Percentiles rank a stretch among this genome's conserved stretches.
Conservation (phyloP, 1,139 yeast species). For the Saccharomyces pastorianus region DNA sequence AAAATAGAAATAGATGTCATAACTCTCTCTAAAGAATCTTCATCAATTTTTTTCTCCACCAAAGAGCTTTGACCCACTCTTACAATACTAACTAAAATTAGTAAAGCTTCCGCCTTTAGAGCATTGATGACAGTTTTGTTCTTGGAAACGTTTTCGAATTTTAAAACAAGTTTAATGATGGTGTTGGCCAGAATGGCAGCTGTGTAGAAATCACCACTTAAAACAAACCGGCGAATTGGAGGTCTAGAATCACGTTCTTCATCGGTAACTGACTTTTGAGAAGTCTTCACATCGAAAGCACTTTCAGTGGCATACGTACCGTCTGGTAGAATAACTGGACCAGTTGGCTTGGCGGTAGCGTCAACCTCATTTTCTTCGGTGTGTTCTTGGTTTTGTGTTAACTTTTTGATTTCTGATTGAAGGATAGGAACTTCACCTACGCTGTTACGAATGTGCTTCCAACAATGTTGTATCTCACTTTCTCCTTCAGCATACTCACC, state of each 20-base stretch:
- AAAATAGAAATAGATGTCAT: slow-evolving; percentile 72
- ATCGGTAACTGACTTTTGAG: slow-evolving; percentile 11
- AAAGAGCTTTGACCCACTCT: slow-evolving; percentile 82
- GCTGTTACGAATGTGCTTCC: slow-evolving; percentile 78
- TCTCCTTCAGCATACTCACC: slow-evolving; percentile 84
- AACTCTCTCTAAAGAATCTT: slow-evolving; percentile 90
- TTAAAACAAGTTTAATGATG: slow-evolving; percentile 76
- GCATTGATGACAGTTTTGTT: slow-evolving; percentile 62
- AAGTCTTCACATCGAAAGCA: slow-evolving; percentile 45
- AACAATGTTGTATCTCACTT: slow-evolving; percentile 67
- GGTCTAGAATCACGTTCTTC: slow-evolving; percentile 41
- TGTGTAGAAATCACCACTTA: slow-evolving; percentile 85
- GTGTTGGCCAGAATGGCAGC: slow-evolving; percentile 86
- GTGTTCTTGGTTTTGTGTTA: slow-evolving; percentile 28
- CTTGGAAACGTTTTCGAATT: slow-evolving; percentile 55
- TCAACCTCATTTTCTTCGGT: slow-evolving; percentile 34
- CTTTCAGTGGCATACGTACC: slow-evolving; percentile 98
- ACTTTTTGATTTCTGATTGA: slow-evolving; percentile 55
- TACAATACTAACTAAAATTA: slow-evolving; percentile 83
- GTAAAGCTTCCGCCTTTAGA: slow-evolving; percentile 87
- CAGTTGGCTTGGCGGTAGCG: slow-evolving; percentile 37
- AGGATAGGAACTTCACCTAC: slow-evolving; percentile 90
- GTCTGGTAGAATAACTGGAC: slow-evolving; percentile 88
- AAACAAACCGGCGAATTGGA: slow-evolving; percentile 71
- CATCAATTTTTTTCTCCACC: slow-evolving; percentile 76